phyloP scores from a whole-genome alignment of 1,284 basidiomycete genomes.

The Ganoderma resinaceum region DNA sequence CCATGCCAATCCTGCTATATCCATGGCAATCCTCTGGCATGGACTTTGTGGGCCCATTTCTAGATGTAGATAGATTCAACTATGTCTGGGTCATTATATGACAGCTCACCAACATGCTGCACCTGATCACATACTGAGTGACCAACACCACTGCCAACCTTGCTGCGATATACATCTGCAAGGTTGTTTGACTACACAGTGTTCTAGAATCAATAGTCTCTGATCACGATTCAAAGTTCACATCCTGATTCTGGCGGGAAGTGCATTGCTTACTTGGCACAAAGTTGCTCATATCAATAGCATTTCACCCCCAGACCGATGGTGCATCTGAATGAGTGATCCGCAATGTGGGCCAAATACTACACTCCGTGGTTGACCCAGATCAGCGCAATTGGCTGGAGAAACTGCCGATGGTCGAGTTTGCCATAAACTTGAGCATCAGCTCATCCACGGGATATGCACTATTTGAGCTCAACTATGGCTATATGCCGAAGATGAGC shows the following conservation, averaged over 20 bases:
- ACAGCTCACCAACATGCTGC: constrained; percentile 31
- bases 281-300: constrained; percentile 37
- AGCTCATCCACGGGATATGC: constrained; percentile 42
- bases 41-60: constrained; percentile 40
- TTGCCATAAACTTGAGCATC: constrained; percentile 43
- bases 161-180: constrained; percentile 41
- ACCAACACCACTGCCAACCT: constrained; percentile 39
- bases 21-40: constrained; percentile 38
- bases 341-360: constrained; percentile 38
- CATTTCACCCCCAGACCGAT: constrained; percentile 46
- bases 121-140: constrained; percentile 32
- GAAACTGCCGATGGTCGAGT: constrained; percentile 42
- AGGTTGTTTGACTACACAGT: constrained; percentile 39
- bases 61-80: constrained; percentile 29
- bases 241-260: constrained; percentile 43
- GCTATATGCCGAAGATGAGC: constrained; percentile 29
- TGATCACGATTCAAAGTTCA: constrained; percentile 44
- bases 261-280: constrained; percentile 41
- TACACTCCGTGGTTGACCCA: constrained; percentile 38
- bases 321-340: constrained; percentile 37
- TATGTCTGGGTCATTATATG: constrained; percentile 35
- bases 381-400: constrained; percentile 46
- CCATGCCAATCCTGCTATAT: constrained; percentile 31
- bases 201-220: constrained; percentile 35
- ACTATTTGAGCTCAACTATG: constrained; percentile 47